Evolutionary conservation across 495 filamentous ascomycete genomes (phyloP).

Genomic region (Talaromyces wortmannii): DNA sequence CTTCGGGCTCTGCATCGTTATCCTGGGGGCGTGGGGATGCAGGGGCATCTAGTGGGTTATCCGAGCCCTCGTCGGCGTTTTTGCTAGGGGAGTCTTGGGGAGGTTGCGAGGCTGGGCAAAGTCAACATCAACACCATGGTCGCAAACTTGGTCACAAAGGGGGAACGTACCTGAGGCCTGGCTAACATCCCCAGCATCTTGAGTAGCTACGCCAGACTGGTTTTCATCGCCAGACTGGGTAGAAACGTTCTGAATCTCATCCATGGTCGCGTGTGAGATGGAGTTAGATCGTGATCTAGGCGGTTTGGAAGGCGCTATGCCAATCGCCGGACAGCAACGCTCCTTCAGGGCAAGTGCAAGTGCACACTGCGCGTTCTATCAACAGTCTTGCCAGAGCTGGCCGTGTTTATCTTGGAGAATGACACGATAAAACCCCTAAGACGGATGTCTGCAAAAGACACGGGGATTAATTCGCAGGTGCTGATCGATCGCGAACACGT

Average conservation of each 20-base stretch:
- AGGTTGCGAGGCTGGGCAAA: constrained; percentile 22
- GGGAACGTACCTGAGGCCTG: constrained; percentile 24
- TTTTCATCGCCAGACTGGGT: constrained; percentile 21
- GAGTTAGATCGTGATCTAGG: neutral
- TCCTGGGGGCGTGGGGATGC: constrained; percentile 66
- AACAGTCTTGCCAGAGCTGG: neutral
- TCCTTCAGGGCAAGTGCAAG: neutral
- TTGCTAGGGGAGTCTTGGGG: constrained; percentile 22
- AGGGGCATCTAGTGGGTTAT: constrained; percentile 83
- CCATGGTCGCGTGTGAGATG: constrained; percentile 21
- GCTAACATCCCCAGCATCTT: constrained; percentile 20
- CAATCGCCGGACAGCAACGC: neutral
- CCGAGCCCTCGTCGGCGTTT: constrained; percentile 35
- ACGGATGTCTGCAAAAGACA: neutral
- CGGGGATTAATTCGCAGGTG: neutral
- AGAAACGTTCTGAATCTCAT: constrained; percentile 23
- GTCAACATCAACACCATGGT: neutral
- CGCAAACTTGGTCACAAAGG: neutral
- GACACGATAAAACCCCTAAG: neutral
- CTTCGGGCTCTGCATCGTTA: constrained; percentile 55
- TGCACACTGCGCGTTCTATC: neutral
- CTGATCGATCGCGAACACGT: neutral
- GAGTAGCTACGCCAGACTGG: constrained; percentile 15
- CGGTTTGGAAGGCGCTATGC: neutral
- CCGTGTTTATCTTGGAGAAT: neutral